Conservation (phyloP, 2,329 filamentous ascomycete genomes). For the Fusarium incarnatum region DNA sequence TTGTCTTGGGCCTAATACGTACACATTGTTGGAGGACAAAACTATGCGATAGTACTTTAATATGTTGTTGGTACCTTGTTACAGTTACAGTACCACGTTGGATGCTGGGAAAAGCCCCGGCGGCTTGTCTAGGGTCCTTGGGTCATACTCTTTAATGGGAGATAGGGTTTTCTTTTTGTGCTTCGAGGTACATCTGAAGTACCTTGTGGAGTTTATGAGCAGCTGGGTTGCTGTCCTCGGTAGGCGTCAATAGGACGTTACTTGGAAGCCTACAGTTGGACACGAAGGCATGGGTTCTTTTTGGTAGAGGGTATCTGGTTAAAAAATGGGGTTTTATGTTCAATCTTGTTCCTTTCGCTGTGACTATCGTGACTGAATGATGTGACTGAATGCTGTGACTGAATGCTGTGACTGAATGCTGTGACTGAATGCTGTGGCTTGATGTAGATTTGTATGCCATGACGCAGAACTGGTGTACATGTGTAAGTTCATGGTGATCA, state of each 20-base stretch:
- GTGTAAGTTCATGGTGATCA: neutral
- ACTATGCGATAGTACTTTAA: slow-evolving; percentile 44
- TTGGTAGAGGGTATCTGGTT: slow-evolving; percentile 30
- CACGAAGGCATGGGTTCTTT: slow-evolving; percentile 36
- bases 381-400: no score
- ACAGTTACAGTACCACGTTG: slow-evolving; percentile 40
- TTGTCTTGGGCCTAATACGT: slow-evolving; percentile 46
- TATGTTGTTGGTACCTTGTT: slow-evolving; percentile 37
- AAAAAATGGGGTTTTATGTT: slow-evolving; percentile 40
- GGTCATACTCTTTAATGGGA: slow-evolving; percentile 41
- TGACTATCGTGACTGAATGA: neutral
- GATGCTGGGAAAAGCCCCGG: slow-evolving; percentile 50
- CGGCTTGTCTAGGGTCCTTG: slow-evolving; percentile 47
- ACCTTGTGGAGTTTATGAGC: slow-evolving; percentile 39
- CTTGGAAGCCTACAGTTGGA: slow-evolving; percentile 39
- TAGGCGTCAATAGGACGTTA: slow-evolving; percentile 31
- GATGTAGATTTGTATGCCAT: neutral
- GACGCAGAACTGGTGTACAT: neutral
- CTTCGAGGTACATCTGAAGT: slow-evolving; percentile 25
- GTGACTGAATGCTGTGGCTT: neutral
- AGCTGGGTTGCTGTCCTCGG: slow-evolving; percentile 38
- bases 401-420: neutral
- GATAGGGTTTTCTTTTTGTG: slow-evolving; percentile 32
- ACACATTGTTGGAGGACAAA: slow-evolving; percentile 46
- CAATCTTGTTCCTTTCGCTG: neutral